A percentile compares a stretch with the other conserved stretches of the same genome.
Conservation (phyloP, 306 rosid species). For the Begonia loranthoides region DNA sequence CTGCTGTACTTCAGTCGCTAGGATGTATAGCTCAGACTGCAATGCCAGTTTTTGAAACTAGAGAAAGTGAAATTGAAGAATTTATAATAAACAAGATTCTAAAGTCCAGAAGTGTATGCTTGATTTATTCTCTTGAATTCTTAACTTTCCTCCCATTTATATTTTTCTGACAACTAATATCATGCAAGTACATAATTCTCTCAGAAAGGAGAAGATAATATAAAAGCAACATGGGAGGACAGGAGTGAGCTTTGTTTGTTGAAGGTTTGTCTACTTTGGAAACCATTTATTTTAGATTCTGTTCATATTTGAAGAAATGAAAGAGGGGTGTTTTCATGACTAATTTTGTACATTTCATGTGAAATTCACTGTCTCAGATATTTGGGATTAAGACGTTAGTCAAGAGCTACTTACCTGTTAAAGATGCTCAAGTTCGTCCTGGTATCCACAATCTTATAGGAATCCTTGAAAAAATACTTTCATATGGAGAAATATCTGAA, state of each 20-base stretch:
- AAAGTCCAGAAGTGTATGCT: slow-evolving; percentile 47
- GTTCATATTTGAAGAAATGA: neutral
- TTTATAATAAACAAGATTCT: slow-evolving; percentile 63
- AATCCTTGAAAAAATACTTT: slow-evolving; percentile 57
- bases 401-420: slow-evolving; percentile 81
- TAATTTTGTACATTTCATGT: neutral
- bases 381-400: slow-evolving; percentile 81
- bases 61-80: slow-evolving; percentile 72
- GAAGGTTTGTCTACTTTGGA: slow-evolving; percentile 47
- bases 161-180: slow-evolving; percentile 15
- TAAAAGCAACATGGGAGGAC: slow-evolving; percentile 57
- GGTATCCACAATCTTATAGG: slow-evolving; percentile 54
- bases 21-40: slow-evolving; percentile 97
- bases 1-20: slow-evolving; percentile 87
- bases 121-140: slow-evolving; percentile 10
- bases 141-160: slow-evolving; percentile 11
- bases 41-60: slow-evolving; percentile 93
- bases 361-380: slow-evolving; percentile 31
- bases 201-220: slow-evolving; percentile 59
- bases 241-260: slow-evolving; percentile 72
- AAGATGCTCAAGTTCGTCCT: slow-evolving; percentile 84
- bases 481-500: slow-evolving; percentile 73
- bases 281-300: slow-evolving; percentile 5
- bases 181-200: slow-evolving; percentile 15
- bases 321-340: neutral